Percentiles rank a stretch among this genome's conserved stretches.
Evolutionary conservation across 495 filamentous ascomycete species (phyloP).

Genomic region (Podospora pseudoanserina): DNA sequence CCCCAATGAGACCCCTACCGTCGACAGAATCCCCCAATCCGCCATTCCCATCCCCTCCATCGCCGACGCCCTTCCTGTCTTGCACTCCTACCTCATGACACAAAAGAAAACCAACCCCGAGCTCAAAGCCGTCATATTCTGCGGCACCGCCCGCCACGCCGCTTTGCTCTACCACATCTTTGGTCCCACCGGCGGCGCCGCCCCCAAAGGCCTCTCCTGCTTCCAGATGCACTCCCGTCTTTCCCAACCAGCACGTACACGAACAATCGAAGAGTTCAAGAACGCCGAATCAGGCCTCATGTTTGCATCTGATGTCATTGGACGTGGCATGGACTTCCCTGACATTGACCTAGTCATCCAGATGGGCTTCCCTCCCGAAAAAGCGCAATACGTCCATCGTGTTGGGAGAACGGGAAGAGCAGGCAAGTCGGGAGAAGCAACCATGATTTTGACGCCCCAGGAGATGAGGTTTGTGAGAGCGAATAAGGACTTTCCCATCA

Average conservation of each 20-base stretch:
- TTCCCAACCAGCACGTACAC: conserved; percentile 69
- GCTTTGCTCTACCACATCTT: conserved; percentile 66
- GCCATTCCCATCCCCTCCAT: conserved; percentile 73
- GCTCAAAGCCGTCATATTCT: conserved; percentile 84
- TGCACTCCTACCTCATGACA: conserved; percentile 73
- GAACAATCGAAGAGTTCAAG: conserved; percentile 81
- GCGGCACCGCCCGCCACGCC: conserved; percentile 97
- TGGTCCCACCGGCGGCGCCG: conserved; percentile 76
- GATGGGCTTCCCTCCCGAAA: conserved; percentile 76
- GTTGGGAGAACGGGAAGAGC: conserved; percentile 90
- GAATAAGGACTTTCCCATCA: conserved; percentile 34
- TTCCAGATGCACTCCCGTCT: conserved; percentile 63
- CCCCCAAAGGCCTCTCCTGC: conserved; percentile 82
- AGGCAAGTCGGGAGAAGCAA: conserved; percentile 71
- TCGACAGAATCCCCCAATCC: conserved; percentile 73
- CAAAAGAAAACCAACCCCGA: conserved; percentile 83
- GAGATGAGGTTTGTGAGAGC: conserved; percentile 59
- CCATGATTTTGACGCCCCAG: conserved; percentile 80
- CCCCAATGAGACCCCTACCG: conserved; percentile 84
- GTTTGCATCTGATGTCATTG: conserved; percentile 84
- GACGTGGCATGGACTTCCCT: conserved; percentile 80
- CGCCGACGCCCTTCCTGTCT: conserved; percentile 87
- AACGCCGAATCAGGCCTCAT: conserved; percentile 73
- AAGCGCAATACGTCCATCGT: conserved; percentile 83
- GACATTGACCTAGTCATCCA: conserved; percentile 79